Evolutionary conservation across 768 basidiomycete genomes (phyloP).

Genomic region (Podaxis pistillaris): DNA sequence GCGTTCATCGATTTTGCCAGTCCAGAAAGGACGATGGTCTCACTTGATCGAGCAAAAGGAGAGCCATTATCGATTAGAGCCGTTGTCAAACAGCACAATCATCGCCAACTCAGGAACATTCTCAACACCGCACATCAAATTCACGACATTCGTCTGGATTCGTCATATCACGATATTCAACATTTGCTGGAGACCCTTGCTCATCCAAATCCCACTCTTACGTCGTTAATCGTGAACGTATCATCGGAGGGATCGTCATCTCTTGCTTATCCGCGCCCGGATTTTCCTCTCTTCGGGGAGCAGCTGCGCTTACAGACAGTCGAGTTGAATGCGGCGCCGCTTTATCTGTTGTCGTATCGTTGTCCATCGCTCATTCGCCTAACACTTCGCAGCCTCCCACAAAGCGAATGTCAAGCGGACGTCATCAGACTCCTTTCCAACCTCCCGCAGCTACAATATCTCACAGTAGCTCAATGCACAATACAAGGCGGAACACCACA

Average conservation of each 20-base stretch:
- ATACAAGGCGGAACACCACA: conserved; percentile 32
- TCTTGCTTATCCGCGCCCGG: conserved; percentile 19
- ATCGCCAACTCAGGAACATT: conserved; percentile 21
- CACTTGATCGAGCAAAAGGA: conserved; percentile 30
- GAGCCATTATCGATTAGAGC: conserved; percentile 32
- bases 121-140: conserved; percentile 36
- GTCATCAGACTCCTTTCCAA: conserved; percentile 32
- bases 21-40: conserved; percentile 30
- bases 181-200: conserved; percentile 32
- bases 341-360: conserved; percentile 35
- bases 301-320: conserved; percentile 31
- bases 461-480: conserved; percentile 25
- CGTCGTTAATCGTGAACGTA: conserved; percentile 34
- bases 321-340: conserved; percentile 34
- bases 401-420: conserved; percentile 32
- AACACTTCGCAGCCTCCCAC: conserved; percentile 34
- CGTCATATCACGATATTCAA: conserved; percentile 32
- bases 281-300: conserved; percentile 27
- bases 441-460: conserved; percentile 30
- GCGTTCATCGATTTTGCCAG: conserved; percentile 38
- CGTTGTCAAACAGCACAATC: conserved; percentile 27
- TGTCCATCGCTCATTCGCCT: conserved; percentile 34
- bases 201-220: conserved; percentile 33
- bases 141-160: conserved; percentile 31
- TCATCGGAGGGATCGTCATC: background rate